Evolutionary conservation across 345 rosid species (phyloP).

Genomic region (Eucalyptus sp.): DNA sequence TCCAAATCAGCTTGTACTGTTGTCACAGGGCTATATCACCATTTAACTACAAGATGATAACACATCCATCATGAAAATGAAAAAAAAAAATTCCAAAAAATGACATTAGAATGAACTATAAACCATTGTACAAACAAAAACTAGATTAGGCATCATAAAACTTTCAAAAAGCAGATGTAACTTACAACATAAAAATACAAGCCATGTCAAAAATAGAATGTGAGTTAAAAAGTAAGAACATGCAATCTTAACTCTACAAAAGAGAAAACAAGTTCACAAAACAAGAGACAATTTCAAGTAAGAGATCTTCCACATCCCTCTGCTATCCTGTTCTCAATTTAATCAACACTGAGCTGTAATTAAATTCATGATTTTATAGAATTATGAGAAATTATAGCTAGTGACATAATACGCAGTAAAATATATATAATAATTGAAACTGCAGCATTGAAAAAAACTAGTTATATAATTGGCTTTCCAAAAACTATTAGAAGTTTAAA

Average conservation of each 20-base stretch:
- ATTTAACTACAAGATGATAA: background rate
- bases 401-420: background rate
- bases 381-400: background rate
- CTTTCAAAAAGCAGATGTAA: background rate
- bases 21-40: background rate
- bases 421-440: background rate
- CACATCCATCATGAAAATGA: background rate
- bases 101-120: background rate
- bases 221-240: background rate
- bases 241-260: background rate
- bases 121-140: background rate
- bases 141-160: background rate
- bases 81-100: background rate
- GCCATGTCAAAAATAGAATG: background rate
- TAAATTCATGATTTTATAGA: background rate
- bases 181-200: background rate
- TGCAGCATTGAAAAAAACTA: background rate
- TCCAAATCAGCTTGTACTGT: background rate
- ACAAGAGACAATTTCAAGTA: background rate
- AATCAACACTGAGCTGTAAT: background rate
- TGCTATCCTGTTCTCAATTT: background rate
- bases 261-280: background rate
- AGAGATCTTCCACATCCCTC: background rate
- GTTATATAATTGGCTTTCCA: background rate
- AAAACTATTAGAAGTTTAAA: background rate